phyloP scores from a whole-genome alignment of 768 basidiomycete species.

The Mycena chlorophos region DNA sequence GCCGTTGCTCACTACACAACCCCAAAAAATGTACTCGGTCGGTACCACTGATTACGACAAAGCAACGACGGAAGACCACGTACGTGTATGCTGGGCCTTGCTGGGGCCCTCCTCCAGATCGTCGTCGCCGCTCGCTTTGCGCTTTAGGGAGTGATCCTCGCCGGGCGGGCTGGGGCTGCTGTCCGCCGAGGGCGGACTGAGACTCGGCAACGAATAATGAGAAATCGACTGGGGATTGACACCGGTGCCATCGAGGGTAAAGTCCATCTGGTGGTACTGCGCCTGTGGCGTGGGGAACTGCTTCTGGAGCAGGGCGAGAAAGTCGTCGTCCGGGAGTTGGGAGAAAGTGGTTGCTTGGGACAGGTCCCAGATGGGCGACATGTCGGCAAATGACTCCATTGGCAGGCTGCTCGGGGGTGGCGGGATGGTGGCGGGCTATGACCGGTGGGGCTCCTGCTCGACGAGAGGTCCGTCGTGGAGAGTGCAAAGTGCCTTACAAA shows the following conservation, averaged over 20 bases:
- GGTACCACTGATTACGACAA: neutral
- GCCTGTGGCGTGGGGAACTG: conserved; percentile 51
- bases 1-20: conserved; percentile 17
- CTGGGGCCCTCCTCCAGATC: conserved; percentile 64
- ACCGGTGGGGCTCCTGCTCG: neutral
- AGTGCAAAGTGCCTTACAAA: neutral
- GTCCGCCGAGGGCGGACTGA: conserved; percentile 69
- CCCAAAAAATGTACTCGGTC: too few relatives aligned
- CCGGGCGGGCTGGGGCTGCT: conserved; percentile 76
- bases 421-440: neutral
- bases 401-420: neutral
- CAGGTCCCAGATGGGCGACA: conserved; percentile 67
- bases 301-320: conserved; percentile 74
- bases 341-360: conserved; percentile 59
- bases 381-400: conserved; percentile 54
- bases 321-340: conserved; percentile 72
- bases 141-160: conserved; percentile 59
- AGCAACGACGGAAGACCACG: conserved; percentile 25
- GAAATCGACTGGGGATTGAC: conserved; percentile 64
- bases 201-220: conserved; percentile 47
- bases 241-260: conserved; percentile 36
- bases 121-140: conserved; percentile 75
- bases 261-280: conserved; percentile 19
- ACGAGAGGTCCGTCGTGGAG: neutral
- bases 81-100: conserved; percentile 60